phyloP scores from a whole-genome alignment of 495 filamentous ascomycete species.

The Penicillium fimorum region DNA sequence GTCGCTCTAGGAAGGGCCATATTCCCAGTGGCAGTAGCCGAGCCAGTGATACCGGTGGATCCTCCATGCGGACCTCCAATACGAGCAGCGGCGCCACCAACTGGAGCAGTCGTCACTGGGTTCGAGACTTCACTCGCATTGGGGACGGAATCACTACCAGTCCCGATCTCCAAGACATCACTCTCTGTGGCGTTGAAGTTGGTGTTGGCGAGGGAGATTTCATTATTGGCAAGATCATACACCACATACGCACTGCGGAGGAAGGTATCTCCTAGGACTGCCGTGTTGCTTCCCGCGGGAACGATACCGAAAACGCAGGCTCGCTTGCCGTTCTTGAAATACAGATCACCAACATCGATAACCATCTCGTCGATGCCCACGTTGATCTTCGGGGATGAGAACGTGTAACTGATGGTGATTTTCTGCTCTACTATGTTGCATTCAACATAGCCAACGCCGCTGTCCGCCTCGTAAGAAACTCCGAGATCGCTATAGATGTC shows the following conservation, averaged over 20 bases:
- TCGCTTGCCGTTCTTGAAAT: conserved; percentile 58
- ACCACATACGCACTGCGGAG: conserved; percentile 89
- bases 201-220: conserved; percentile 84
- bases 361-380: conserved; percentile 78
- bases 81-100: conserved; percentile 37
- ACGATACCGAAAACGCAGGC: conserved; percentile 77
- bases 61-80: conserved; percentile 34
- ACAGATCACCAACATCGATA: conserved; percentile 57
- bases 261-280: conserved; percentile 89
- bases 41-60: conserved; percentile 11
- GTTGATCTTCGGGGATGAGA: conserved; percentile 63
- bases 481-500: conserved; percentile 62
- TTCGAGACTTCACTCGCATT: conserved; percentile 65
- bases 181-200: conserved; percentile 70
- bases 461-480: conserved; percentile 57
- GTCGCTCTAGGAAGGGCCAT: conserved; percentile 19
- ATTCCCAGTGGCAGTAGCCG: conserved; percentile 23
- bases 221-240: conserved; percentile 83
- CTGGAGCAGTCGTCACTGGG: conserved; percentile 52
- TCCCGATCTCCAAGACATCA: conserved; percentile 70
- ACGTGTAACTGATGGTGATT: conserved; percentile 66
- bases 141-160: conserved; percentile 63
- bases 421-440: conserved; percentile 63
- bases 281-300: conserved; percentile 62
- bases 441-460: conserved; percentile 61